Conservation (phyloP, 2,329 filamentous ascomycete genomes). For the Sclerotinia spermophila region DNA sequence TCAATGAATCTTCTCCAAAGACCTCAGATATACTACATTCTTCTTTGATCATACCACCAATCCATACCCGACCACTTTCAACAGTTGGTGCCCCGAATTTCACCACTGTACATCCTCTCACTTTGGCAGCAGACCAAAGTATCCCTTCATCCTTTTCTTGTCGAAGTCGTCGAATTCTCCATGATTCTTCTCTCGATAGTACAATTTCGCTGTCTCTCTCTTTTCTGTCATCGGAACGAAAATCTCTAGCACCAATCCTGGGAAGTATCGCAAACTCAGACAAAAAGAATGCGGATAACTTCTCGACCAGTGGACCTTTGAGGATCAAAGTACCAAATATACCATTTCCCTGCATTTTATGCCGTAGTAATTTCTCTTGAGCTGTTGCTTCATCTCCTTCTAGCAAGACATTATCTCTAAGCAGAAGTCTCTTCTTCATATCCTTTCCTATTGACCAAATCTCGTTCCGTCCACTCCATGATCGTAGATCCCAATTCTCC, state of each 20-base stretch:
- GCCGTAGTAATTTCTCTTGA: slow-evolving; percentile 43
- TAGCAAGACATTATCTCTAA: slow-evolving; percentile 82
- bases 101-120: slow-evolving; percentile 81
- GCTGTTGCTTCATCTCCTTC: slow-evolving; percentile 49
- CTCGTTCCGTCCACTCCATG: slow-evolving; percentile 83
- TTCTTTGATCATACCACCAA: slow-evolving; percentile 67
- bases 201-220: slow-evolving; percentile 41
- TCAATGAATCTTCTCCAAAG: slow-evolving; percentile 78
- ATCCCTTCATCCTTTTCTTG: slow-evolving; percentile 59
- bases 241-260: slow-evolving; percentile 78
- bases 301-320: slow-evolving; percentile 65
- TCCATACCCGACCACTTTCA: slow-evolving; percentile 77
- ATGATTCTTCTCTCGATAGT: slow-evolving; percentile 46
- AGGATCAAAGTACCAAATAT: slow-evolving; percentile 84
- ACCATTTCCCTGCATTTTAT: slow-evolving; percentile 70
- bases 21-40: slow-evolving; percentile 67
- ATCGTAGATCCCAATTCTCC: slow-evolving; percentile 80
- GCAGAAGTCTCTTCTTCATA: slow-evolving; percentile 58
- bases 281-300: slow-evolving; percentile 70
- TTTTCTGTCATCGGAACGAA: slow-evolving; percentile 53
- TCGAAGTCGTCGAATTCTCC: slow-evolving; percentile 53
- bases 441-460: slow-evolving; percentile 56
- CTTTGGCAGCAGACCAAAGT: slow-evolving; percentile 77
- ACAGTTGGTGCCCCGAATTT: slow-evolving; percentile 84
- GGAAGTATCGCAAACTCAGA: slow-evolving; percentile 74